phyloP scores from a whole-genome alignment of 495 filamentous ascomycete genomes.

The Aspergillus taichungensis region DNA sequence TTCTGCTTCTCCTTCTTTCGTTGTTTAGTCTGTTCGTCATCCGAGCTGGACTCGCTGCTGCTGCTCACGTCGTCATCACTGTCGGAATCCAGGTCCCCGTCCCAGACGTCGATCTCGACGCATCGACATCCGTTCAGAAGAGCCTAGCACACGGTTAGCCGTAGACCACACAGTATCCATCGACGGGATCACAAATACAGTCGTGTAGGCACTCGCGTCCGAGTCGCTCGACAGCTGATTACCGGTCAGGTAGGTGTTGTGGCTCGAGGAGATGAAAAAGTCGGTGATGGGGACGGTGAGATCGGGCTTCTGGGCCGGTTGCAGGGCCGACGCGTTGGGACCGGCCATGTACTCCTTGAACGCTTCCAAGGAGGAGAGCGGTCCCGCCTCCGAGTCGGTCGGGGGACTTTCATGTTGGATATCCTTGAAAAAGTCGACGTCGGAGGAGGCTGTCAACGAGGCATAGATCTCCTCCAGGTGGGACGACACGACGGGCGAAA shows the following conservation, averaged over 20 bases:
- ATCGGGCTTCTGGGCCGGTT: slow-evolving; percentile 34
- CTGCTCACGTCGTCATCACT: slow-evolving; percentile 18
- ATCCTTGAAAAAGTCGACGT: slow-evolving; percentile 15
- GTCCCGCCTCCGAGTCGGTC: neutral
- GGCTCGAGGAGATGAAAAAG: slow-evolving; percentile 87
- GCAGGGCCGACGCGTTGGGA: slow-evolving; percentile 35
- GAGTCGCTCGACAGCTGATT: slow-evolving; percentile 84
- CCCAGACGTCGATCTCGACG: slow-evolving; percentile 94
- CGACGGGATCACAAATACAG: slow-evolving; percentile 37
- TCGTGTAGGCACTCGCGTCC: slow-evolving; percentile 72
- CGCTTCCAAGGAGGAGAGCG: slow-evolving; percentile 32
- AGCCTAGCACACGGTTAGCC: slow-evolving; percentile 30
- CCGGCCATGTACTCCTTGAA: slow-evolving; percentile 57
- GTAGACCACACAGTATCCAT: slow-evolving; percentile 1
- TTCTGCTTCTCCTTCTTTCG: slow-evolving; percentile 12
- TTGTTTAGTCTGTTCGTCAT: slow-evolving; percentile 10
- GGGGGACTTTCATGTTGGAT: slow-evolving; percentile 17
- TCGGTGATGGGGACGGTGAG: slow-evolving; percentile 62
- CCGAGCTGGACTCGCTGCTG: slow-evolving; percentile 17
- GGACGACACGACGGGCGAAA: slow-evolving; percentile 20
- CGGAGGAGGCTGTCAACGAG: slow-evolving; percentile 9
- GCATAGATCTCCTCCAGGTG: slow-evolving; percentile 29
- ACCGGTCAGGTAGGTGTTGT: slow-evolving; percentile 91
- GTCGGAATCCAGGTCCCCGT: slow-evolving; percentile 53
- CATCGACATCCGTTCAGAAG: slow-evolving; percentile 79